Conservation (phyloP, 1,284 basidiomycete species). For the Sporisorium iseilematis-ciliati region DNA sequence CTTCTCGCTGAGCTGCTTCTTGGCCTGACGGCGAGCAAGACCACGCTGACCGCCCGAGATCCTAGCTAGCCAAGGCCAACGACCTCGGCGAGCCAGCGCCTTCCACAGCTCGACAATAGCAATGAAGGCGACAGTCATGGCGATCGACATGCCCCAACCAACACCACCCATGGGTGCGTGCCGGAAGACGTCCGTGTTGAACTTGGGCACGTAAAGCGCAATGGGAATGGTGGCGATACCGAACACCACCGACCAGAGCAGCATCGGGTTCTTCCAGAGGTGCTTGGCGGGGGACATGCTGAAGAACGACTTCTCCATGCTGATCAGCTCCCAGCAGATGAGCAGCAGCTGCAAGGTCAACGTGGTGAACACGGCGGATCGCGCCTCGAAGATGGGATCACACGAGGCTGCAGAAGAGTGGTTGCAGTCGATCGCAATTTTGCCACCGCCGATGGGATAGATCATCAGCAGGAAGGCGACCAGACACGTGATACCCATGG, state of each 20-base stretch:
- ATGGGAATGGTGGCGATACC: conserved; percentile 59
- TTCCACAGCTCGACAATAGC: conserved; percentile 61
- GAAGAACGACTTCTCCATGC: conserved; percentile 61
- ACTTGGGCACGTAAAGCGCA: conserved; percentile 62
- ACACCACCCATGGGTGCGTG: conserved; percentile 54
- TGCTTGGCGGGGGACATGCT: conserved; percentile 55
- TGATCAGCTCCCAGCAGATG: conserved; percentile 63
- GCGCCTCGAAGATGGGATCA: conserved; percentile 61
- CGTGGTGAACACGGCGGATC: conserved; percentile 60
- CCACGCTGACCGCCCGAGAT: conserved; percentile 58
- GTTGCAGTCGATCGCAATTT: conserved; percentile 58
- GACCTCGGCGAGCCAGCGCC: conserved; percentile 51
- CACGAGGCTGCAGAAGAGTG: conserved; percentile 51
- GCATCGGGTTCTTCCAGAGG: conserved; percentile 58
- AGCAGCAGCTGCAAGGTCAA: conserved; percentile 61
- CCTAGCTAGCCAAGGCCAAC: conserved; percentile 61
- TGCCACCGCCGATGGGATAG: conserved; percentile 58
- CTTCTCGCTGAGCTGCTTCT: conserved; percentile 32
- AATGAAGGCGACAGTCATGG: conserved; percentile 52
- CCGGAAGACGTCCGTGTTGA: conserved; percentile 63
- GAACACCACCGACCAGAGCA: conserved; percentile 59
- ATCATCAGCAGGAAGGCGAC: conserved; percentile 62
- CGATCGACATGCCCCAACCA: conserved; percentile 61
- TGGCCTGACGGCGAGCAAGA: conserved; percentile 40
- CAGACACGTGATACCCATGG: conserved; percentile 63